Evolutionary conservation across 2,329 filamentous ascomycete genomes (phyloP), one percentile per base, ranked within the genome.

Genomic region (Aureobasidium sp.): DNA sequence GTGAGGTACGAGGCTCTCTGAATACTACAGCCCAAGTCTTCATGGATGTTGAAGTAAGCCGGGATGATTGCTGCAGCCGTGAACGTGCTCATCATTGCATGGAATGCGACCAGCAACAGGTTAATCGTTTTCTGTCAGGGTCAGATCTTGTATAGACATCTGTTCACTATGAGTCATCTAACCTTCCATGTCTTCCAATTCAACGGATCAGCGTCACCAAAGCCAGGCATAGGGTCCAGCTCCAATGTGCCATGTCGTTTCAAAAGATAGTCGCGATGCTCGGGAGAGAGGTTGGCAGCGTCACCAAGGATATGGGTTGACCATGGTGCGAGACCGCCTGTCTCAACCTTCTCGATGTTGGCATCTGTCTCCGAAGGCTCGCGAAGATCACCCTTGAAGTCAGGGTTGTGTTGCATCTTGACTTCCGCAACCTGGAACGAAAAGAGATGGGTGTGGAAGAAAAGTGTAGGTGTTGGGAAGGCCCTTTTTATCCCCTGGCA

Each of bases 151-250:
- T 37, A 22, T 39, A 17, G 8, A 27, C 17, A 11, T 52, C 8
- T 27, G 1, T 15, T n/a, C 14, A 37, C 4, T 25, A 55, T 51
- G 48, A 48, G 42, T 49, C 41, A 36, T 45, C 51, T 48, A 20
- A 62, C 60, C 73, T 80, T 82, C 76, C 79, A 80, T 29, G 67
- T 68, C 2, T 80, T 76, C 81, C 81, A 84, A 64, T 84, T 84
- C 68, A 81, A 82, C 0, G 82, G 82, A 67, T 84, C 81, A 2
- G 77, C 78, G 61, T 78, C 76, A 39, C 75, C 75, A 66, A 76
- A 75, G 36, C 75, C 75, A 1, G 82, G 82, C 15, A 84, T 69
- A 1, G 82, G 82, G 52, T 83, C 79, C 4, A 84, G 75, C 22
- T 82, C 76, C 27, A 83, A 67, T 0, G 80, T 83, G 53, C 82